Percentiles rank a stretch among this genome's conserved stretches.
Evolutionary conservation across 1,139 yeast genomes (phyloP).

Genomic region (Debaryomycetaceae sp.): DNA sequence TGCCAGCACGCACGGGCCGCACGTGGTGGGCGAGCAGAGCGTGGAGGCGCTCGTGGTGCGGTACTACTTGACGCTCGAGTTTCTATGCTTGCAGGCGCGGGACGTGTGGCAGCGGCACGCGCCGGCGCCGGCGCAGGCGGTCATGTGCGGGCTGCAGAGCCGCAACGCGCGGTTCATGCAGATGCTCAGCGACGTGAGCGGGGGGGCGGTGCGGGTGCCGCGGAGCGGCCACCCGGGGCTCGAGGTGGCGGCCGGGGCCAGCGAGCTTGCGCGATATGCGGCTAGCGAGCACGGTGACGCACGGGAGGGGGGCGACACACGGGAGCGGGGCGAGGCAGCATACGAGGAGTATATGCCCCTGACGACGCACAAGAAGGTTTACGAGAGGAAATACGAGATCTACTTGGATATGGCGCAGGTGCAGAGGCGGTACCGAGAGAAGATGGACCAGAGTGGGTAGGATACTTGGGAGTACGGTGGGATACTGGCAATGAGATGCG

Average conservation of each 20-base stretch:
- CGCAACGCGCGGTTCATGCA: slow-evolving; percentile 30
- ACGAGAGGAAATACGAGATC: slow-evolving; percentile 15
- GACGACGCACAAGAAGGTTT: background rate
- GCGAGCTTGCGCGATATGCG: background rate
- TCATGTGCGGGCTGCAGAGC: slow-evolving; percentile 43
- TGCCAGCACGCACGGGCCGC: slow-evolving; percentile 9
- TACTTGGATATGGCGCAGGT: slow-evolving; percentile 24
- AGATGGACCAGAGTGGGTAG: no score
- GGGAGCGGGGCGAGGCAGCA: background rate
- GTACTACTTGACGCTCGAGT: slow-evolving; percentile 38
- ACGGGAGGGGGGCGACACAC: background rate
- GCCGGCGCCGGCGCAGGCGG: slow-evolving; percentile 15
- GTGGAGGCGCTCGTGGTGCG: slow-evolving; percentile 18
- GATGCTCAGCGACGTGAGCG: slow-evolving; percentile 15
- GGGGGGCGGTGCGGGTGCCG: slow-evolving; percentile 13
- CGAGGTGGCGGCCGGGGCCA: background rate
- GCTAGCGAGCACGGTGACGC: background rate
- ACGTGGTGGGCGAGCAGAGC: slow-evolving; percentile 1
- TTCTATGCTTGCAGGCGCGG: slow-evolving; percentile 37
- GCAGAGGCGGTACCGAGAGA: slow-evolving; percentile 17
- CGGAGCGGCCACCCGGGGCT: background rate
- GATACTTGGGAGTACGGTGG: no score
- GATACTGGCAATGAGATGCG: no score
- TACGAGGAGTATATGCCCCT: background rate
- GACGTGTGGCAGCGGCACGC: slow-evolving; percentile 24